Conservation (phyloP, 1,139 yeast species). For the Geotrichum citri-aurantii region DNA sequence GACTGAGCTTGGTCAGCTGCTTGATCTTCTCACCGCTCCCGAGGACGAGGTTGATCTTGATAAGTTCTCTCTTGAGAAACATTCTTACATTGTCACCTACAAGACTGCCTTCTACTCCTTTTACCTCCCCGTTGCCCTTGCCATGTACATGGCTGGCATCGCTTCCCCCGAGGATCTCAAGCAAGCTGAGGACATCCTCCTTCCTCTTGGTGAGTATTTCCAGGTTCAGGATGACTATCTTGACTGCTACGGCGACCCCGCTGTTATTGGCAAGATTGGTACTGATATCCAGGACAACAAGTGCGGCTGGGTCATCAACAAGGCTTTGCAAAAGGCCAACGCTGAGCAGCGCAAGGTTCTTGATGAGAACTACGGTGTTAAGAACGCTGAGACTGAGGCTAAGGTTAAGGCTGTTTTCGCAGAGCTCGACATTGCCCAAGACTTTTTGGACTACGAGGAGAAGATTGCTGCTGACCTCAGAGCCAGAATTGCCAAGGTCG, state of each 20-base stretch:
- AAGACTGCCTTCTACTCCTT: conserved; percentile 98
- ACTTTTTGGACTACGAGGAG: conserved; percentile 81
- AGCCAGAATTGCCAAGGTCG: conserved; percentile 59
- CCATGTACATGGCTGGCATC: conserved; percentile 89
- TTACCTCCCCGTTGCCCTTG: conserved; percentile 94
- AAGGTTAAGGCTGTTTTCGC: conserved; percentile 68
- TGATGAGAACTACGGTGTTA: conserved; percentile 86
- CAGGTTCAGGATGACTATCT: conserved; percentile 97
- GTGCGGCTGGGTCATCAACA: conserved; percentile 96
- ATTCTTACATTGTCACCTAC: conserved; percentile 90
- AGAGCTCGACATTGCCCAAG: conserved; percentile 64
- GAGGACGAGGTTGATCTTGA: conserved; percentile 86
- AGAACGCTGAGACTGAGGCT: conserved; percentile 64
- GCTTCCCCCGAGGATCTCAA: conserved; percentile 64
- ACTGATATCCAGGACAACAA: conserved; percentile 98
- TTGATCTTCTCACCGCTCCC: conserved; percentile 95
- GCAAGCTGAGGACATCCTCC: conserved; percentile 81
- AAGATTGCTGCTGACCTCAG: conserved; percentile 58
- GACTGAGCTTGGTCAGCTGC: conserved; percentile 93
- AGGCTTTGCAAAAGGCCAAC: conserved; percentile 73
- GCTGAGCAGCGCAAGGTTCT: conserved; percentile 77
- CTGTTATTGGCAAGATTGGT: conserved; percentile 96
- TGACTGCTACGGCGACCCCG: conserved; percentile 97
- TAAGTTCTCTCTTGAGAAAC: conserved; percentile 83
- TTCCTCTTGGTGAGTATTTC: conserved; percentile 97